Evolutionary conservation across 1,284 basidiomycete species (phyloP), one percentile per base, ranked within the genome.

Genomic region (Ceratobasidium sp.): DNA sequence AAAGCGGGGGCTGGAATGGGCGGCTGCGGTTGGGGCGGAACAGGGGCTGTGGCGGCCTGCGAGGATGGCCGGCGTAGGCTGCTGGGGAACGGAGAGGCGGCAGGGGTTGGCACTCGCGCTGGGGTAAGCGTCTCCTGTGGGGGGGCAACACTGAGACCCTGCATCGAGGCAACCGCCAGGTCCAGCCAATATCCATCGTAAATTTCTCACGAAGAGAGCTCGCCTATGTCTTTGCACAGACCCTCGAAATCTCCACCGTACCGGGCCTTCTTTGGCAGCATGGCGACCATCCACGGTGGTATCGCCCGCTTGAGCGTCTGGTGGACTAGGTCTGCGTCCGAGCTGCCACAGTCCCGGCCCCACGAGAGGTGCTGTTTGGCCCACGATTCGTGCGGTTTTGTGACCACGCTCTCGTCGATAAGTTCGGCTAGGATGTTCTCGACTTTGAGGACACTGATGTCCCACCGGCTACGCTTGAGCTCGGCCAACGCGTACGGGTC

Each of bases 301-400:
- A 70, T 22, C 7, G 68, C 51, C 15, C 43, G 8, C 11, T 59
- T 9, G 13, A 70, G 68, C 2, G 68, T 70, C 19, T 70, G 17
- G 19, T 56, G 34, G 32, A 70, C 68, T 6, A 57, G n/a, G 52
- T 70, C 68, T 25, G 29, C 37, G 29, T 70, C 29, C 1, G 51
- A 15, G 54, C 68, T 70, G 9, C 37, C 52, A 15, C 51, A 34
- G 34, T 51, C 68, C 4, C 29, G 1, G n/a, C 68, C 68, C 32
- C 52, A 9, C 3, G 68, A 15, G 8, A 57, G 25, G 34, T 70
- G 68, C 19, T 70, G 52, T 11, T 37, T 70, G 13, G 54, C 68
- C 68, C 68, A 70, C 7, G 19, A 13, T 15, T 70, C n/a, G 54
- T 70, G 68, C 34, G 54, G 68, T 44, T 57, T 40, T 1, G 29